Evolutionary conservation across 306 rosid species (phyloP).

Genomic region (Acacia crassicarpa): DNA sequence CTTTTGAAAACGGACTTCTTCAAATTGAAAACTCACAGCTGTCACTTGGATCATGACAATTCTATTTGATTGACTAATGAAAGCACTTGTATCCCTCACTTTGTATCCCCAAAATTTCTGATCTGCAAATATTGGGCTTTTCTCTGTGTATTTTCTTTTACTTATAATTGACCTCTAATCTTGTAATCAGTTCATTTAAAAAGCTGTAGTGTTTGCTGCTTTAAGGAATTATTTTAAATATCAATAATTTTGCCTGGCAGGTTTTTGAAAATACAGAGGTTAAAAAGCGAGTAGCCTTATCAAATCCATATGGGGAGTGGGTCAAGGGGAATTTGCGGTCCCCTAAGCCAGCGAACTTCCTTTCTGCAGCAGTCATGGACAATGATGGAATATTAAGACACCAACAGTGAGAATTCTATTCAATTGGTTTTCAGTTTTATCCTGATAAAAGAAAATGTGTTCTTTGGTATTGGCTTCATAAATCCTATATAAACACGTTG

Average conservation of each 20-base stretch:
- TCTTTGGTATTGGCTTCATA: slow-evolving; percentile 9
- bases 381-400: slow-evolving; percentile 76
- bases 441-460: slow-evolving; percentile 15
- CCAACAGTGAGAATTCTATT: slow-evolving; percentile 85
- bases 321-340: slow-evolving; percentile 77
- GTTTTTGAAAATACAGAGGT: slow-evolving; percentile 97
- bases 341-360: slow-evolving; percentile 74
- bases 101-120: slow-evolving; percentile 28
- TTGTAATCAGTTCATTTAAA: slow-evolving; percentile 9
- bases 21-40: not conserved
- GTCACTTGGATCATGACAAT: not conserved
- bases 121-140: slow-evolving; percentile 2
- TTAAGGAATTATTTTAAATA: slow-evolving; percentile 25
- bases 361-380: slow-evolving; percentile 72
- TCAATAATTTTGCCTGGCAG: slow-evolving; percentile 51
- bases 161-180: not conserved
- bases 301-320: slow-evolving; percentile 93
- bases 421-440: slow-evolving; percentile 10
- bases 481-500: slow-evolving; percentile 21
- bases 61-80: slow-evolving; percentile 9
- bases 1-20: not conserved
- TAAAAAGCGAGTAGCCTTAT: slow-evolving; percentile 84
- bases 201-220: not conserved
- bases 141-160: not conserved
- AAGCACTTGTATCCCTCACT: slow-evolving; percentile 3